Base-by-base conservation (phyloP, 208 protist species). In the Wallacemonas sp. region DNA sequence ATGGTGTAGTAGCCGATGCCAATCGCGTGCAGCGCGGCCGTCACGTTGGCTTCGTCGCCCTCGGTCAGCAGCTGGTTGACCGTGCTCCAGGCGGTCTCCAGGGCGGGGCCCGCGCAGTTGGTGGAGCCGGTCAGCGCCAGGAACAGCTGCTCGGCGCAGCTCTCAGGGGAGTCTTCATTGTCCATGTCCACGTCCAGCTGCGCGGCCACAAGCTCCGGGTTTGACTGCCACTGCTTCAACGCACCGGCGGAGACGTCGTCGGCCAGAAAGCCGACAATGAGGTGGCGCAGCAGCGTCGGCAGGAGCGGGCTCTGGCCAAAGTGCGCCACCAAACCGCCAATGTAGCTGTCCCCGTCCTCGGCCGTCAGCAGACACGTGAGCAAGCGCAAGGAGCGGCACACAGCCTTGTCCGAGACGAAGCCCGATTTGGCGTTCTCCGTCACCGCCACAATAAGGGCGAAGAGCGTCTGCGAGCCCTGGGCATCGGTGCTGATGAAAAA, bases 1-100 rank as follows among this genome's bases (percentile, higher is more conserved):
- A 95, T 92, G 16, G 87, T 92, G 76, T 91, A 84, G 67, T 89
- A 93, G 45, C 90, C 88, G n/a, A 87, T 70, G 54, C 90, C 90
- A 48, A 95, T 86, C 3, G 84, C 87, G 70, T 95, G 90, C 36
- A 95, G 78, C 18, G 85, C 90, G 0, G 86, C 87, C 16, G 87
- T 95, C 22, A 91, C 65, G 1, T 67, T 49, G 2, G 29, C 42
- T 2, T 67, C 72, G 39, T 78, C 44, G 11, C 85, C 81, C 4
- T 26, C 59, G 1, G 61, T 70, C 0, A 95, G 81, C 28, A 92
- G 64, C 8, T 74, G 38, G 61, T 86, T 82, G 1, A 92, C 78
- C 11, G 84, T 41, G 8, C 39, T 50, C 87, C 90, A 95, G 32
- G 81, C 75, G 11, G 48, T 57, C 16, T 44, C 25, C 26, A 93